Base-by-base conservation (phyloP, 768 basidiomycete genomes). In the Lentinula detonsa region DNA sequence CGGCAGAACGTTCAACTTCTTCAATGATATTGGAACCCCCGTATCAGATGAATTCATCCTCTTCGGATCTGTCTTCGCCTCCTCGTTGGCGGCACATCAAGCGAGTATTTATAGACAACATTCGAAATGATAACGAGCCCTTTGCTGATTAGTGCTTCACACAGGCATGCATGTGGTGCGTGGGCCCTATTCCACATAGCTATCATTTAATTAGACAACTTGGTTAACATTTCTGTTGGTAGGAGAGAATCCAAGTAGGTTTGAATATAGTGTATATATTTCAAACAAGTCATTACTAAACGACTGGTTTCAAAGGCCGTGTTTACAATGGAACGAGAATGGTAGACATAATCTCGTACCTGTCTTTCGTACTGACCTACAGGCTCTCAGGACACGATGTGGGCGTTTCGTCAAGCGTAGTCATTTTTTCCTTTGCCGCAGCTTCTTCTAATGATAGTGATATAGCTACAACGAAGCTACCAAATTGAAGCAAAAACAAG, bases 11-110 rank as follows among this genome's bases (percentile, higher is more conserved):
- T 49, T 87, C 87, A 0, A 81, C 91, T 2, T 81, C 84, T 5
- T 84, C 86, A 0, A 87, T 90, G 86, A 74, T 91, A 9, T 73
- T 95, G 28, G 92, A 94, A 64, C 84, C 87, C 6, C 89, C 91
- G 0, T 86, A 81, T 63, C 77, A 80, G 37, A 76, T 89, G 61
- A 82, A 88, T 65, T 69, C 85, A 56, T 34, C 28, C 61, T 74
- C 75, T 55, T 71, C 77, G 5, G 75, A 84, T 63, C 71, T 74
- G 40, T 69, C 76, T 48, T 64, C 73, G 23, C 80, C 82, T 11
- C 78, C 82, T 16, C 75, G 86, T 34, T 91, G 87, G 85, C 77
- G 91, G 60, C 86, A 93, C 69, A 87, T 93, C 75, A 92, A 93
- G 85, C 85, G 64, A 67, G 80, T 69, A 23, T 21, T 37, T 11